Conservation (phyloP, 2,329 filamentous ascomycete genomes). For the Pestalotiopsis sp. region DNA sequence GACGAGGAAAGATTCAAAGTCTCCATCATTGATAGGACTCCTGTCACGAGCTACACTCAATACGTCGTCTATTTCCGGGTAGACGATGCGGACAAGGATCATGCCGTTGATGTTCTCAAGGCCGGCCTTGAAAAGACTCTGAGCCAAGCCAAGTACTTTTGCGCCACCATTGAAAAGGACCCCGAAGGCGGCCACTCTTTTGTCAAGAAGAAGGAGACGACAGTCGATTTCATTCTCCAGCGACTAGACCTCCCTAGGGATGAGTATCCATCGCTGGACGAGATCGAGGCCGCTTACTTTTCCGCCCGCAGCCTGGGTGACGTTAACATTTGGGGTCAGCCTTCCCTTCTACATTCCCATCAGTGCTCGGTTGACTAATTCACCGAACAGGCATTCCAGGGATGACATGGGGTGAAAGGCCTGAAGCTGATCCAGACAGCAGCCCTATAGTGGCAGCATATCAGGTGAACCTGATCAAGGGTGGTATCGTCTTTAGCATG, state of each 20-base stretch:
- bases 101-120: slow-evolving; percentile 23
- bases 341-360: not conserved
- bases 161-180: slow-evolving; percentile 43
- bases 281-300: slow-evolving; percentile 39
- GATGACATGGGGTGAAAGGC: slow-evolving; percentile 42
- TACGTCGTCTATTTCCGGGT: slow-evolving; percentile 17
- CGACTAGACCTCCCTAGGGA: slow-evolving; percentile 37
- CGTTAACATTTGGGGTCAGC: slow-evolving; percentile 19
- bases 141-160: slow-evolving; percentile 38
- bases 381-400: slow-evolving; percentile 27
- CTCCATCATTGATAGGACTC: slow-evolving; percentile 2
- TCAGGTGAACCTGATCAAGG: slow-evolving; percentile 43
- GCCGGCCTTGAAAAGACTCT: slow-evolving; percentile 35
- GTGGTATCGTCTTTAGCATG: slow-evolving; percentile 43
- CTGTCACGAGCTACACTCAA: slow-evolving; percentile 14
- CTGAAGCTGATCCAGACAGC: slow-evolving; percentile 37
- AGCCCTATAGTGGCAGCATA: slow-evolving; percentile 38
- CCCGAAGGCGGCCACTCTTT: slow-evolving; percentile 36
- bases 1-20: slow-evolving; percentile 12
- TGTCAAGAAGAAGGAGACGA: slow-evolving; percentile 35
- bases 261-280: slow-evolving; percentile 36
- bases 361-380: not conserved
- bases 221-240: slow-evolving; percentile 37
- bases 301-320: slow-evolving; percentile 34
- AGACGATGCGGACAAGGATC: not conserved